These are phyloP conservation scores for Delitschia confertaspora DNA, from an alignment of 495 filamentous ascomycete species.

Conservation along the genomic window DNA sequence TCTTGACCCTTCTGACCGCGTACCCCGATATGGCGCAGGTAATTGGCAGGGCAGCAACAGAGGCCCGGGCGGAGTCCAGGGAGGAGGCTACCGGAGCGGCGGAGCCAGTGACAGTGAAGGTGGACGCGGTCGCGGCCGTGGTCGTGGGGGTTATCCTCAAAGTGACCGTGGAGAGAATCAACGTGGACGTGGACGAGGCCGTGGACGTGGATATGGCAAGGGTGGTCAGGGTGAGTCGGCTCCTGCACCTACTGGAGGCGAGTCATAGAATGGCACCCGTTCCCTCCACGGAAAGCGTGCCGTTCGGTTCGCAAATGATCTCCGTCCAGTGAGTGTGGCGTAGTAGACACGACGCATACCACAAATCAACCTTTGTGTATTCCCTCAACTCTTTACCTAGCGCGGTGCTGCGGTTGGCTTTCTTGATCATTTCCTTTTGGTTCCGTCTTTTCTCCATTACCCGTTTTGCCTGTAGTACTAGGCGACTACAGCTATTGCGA, in stretches of 20 bases:
- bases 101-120: conserved; percentile 72
- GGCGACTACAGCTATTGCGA: too few relatives aligned
- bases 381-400: too few relatives aligned
- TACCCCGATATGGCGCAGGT: conserved; percentile 49
- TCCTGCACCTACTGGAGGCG: conserved; percentile 25
- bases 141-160: conserved; percentile 49
- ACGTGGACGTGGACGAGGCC: conserved; percentile 35
- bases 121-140: conserved; percentile 55
- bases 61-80: conserved; percentile 48
- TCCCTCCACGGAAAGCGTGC: too few relatives aligned
- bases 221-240: conserved; percentile 27
- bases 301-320: too few relatives aligned
- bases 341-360: too few relatives aligned
- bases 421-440: too few relatives aligned
- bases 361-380: too few relatives aligned
- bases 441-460: too few relatives aligned
- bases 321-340: too few relatives aligned
- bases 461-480: too few relatives aligned
- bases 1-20: conserved; percentile 40
- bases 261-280: conserved; percentile 19
- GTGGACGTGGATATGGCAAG: conserved; percentile 21
- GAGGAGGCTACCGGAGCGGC: conserved; percentile 38
- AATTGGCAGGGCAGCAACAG: conserved; percentile 58
- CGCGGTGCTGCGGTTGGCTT: too few relatives aligned
- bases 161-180: conserved; percentile 47